A percentile compares a stretch with the other conserved stretches of the same genome.
Conservation (phyloP, 148 eudicot species). For the Pouteria glomerata region DNA sequence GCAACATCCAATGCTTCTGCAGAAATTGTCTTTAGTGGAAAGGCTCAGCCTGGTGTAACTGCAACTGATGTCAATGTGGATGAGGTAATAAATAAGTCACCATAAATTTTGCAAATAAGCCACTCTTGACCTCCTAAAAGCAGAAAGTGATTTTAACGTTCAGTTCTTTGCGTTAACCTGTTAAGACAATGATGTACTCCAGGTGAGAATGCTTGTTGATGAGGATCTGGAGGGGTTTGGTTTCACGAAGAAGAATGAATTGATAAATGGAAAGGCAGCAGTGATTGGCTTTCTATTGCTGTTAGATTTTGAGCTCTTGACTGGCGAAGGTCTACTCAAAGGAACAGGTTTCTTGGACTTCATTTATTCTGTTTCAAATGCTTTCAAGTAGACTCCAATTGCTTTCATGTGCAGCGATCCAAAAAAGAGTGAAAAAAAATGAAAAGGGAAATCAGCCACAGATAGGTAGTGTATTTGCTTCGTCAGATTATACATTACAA, state of each 20-base stretch:
- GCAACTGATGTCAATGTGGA: slow-evolving; percentile 84
- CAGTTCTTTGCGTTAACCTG: neutral
- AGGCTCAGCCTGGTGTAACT: slow-evolving; percentile 88
- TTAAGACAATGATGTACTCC: slow-evolving; percentile 4
- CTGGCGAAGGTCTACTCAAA: slow-evolving; percentile 91
- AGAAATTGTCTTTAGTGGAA: slow-evolving; percentile 90
- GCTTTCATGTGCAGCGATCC: slow-evolving; percentile 9
- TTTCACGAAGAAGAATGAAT: slow-evolving; percentile 66
- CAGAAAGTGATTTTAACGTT: neutral
- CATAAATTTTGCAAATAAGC: neutral
- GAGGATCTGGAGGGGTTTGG: slow-evolving; percentile 76
- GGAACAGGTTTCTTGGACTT: slow-evolving; percentile 98
- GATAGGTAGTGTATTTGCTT: neutral
- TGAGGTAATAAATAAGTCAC: slow-evolving; percentile 48
- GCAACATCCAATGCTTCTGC: slow-evolving; percentile 53
- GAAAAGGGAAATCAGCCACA: no score
- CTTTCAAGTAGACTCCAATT: slow-evolving; percentile 42
- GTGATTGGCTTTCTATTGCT: slow-evolving; percentile 80
- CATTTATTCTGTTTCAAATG: slow-evolving; percentile 62
- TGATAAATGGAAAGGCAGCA: slow-evolving; percentile 94
- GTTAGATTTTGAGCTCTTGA: slow-evolving; percentile 88
- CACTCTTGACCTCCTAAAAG: neutral
- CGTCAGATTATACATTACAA: neutral
- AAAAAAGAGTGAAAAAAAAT: neutral
- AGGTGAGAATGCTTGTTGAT: slow-evolving; percentile 93